Conservation (phyloP, 768 basidiomycete genomes). For the Rhizopogon vinicolor region DNA sequence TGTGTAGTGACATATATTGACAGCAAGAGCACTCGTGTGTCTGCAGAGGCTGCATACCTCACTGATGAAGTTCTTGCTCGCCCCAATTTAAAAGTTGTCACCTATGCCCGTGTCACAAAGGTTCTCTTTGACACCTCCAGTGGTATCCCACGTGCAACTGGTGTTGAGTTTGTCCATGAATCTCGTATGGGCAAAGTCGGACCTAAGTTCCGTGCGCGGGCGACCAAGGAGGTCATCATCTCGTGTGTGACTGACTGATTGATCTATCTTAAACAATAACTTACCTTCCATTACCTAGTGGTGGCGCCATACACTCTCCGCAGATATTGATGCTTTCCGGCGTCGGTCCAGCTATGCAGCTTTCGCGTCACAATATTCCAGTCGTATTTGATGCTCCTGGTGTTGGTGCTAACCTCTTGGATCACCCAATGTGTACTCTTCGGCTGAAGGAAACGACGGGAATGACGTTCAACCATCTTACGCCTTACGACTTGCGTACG, state of each 20-base stretch:
- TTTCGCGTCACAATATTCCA: slow-evolving; percentile 45
- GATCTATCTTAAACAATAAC: slow-evolving; percentile 27
- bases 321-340: slow-evolving; percentile 36
- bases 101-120: slow-evolving; percentile 3
- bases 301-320: slow-evolving; percentile 51
- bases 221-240: slow-evolving; percentile 10
- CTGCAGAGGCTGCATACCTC: slow-evolving; percentile 20
- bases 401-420: slow-evolving; percentile 67
- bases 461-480: background rate
- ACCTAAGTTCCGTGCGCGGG: slow-evolving; percentile 35
- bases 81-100: slow-evolving; percentile 15
- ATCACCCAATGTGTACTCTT: slow-evolving; percentile 18
- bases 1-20: slow-evolving; percentile 7
- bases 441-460: background rate
- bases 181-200: slow-evolving; percentile 12
- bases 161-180: background rate
- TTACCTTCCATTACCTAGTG: background rate
- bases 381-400: slow-evolving; percentile 58
- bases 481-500: background rate
- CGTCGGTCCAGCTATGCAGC: slow-evolving; percentile 55
- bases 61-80: slow-evolving; percentile 14
- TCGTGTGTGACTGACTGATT: slow-evolving; percentile 13
- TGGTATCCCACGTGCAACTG: background rate
- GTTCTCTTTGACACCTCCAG: slow-evolving; percentile 3
- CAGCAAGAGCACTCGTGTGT: slow-evolving; percentile 13